phyloP scores from a whole-genome alignment of 176 grass and related monocot genomes.

The Musa itinerans region DNA sequence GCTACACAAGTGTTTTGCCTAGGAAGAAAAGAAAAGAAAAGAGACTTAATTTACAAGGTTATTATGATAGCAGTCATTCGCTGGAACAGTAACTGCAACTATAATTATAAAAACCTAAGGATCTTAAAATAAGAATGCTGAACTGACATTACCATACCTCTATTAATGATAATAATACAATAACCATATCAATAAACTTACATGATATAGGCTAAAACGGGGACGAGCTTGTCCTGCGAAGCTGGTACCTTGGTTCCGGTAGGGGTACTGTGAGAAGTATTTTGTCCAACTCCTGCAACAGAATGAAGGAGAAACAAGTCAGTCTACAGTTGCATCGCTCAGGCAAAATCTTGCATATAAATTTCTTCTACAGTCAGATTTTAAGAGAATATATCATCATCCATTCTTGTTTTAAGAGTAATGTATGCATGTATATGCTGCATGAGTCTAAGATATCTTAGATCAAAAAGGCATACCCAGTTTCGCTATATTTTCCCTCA shows the following conservation, averaged over 20 bases:
- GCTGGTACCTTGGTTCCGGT: conserved; percentile 8
- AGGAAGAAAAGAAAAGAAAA: no score
- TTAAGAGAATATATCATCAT: background rate
- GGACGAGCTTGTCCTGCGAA: conserved; percentile 8
- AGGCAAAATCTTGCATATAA: background rate
- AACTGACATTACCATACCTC: background rate
- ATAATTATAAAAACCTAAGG: no score
- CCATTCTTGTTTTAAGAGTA: no score
- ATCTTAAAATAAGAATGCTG: no score
- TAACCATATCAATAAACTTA: background rate
- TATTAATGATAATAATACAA: background rate
- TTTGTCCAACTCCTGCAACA: conserved; percentile 9
- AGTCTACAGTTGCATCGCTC: background rate
- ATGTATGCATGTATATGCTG: no score
- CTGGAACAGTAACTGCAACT: no score
- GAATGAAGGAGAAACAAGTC: background rate
- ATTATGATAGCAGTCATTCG: no score
- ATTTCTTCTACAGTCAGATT: background rate
- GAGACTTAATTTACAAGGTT: no score
- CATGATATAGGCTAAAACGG: background rate
- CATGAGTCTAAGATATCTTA: no score
- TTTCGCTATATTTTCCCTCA: no score
- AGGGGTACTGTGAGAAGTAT: background rate
- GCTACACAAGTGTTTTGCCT: no score
- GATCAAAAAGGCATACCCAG: no score